Conservation (phyloP, 2,329 filamentous ascomycete species). For the Xylariaceae sp. region DNA sequence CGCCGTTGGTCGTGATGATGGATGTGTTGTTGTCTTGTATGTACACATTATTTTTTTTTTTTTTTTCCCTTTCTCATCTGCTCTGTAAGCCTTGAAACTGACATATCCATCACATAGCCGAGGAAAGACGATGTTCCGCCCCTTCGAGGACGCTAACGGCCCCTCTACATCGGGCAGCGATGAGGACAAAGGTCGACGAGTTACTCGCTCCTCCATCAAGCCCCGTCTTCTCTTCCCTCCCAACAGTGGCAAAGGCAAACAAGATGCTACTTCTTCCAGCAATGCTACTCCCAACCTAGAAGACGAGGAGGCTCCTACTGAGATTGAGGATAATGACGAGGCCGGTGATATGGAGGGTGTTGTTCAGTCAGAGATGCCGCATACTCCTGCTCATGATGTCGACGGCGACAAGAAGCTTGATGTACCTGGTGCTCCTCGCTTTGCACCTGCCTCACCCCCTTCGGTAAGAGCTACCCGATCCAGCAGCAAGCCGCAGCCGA, state of each 20-base stretch:
- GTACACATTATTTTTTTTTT: constrained; percentile 35
- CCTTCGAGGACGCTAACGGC: constrained; percentile 47
- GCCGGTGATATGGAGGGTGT: constrained; percentile 33
- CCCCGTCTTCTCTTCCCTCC: constrained; percentile 67
- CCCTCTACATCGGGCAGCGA: constrained; percentile 34
- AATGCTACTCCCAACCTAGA: constrained; percentile 39
- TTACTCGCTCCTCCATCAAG: constrained; percentile 67
- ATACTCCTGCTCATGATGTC: constrained; percentile 25
- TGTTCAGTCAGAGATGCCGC: constrained; percentile 36
- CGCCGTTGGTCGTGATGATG: constrained; percentile 62
- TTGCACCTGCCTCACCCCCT: constrained; percentile 58
- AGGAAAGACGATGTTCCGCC: constrained; percentile 74
- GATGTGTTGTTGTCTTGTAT: constrained; percentile 74
- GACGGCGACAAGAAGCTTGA: constrained; percentile 32
- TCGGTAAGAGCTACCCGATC: constrained; percentile 48
- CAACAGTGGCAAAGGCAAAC: constrained; percentile 45
- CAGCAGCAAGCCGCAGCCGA: constrained; percentile 38
- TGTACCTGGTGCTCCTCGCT: constrained; percentile 55
- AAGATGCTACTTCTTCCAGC: constrained; percentile 36
- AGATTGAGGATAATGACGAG: constrained; percentile 50
- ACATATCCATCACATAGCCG: constrained; percentile 49
- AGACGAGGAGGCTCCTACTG: constrained; percentile 57
- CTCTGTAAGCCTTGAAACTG: constrained; percentile 27
- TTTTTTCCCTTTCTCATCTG: too few species aligned
- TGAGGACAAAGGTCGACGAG: constrained; percentile 26